Evolutionary conservation across 2,329 filamentous ascomycete species (phyloP).

Genomic region (Pseudopyrenochaeta lycopersici): DNA sequence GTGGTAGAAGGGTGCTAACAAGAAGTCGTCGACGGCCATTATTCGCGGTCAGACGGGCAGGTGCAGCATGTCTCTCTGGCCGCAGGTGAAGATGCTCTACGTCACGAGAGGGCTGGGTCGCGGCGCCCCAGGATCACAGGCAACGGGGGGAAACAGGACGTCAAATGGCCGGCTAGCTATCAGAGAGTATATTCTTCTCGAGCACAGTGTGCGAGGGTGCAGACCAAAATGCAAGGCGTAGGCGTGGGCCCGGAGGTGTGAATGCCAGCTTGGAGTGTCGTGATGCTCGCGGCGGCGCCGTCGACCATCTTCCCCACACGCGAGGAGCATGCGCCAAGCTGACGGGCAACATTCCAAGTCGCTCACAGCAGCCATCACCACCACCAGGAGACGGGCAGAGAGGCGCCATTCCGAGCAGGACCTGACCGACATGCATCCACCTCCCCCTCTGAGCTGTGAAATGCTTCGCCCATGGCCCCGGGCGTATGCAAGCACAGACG

Average conservation of each 20-base stretch:
- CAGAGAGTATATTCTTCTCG: not conserved
- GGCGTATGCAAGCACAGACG: constrained; percentile 23
- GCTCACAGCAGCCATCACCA: not conserved
- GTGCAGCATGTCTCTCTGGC: constrained; percentile 37
- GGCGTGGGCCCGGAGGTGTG: not conserved
- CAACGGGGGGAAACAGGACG: not conserved
- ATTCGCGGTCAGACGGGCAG: constrained; percentile 35
- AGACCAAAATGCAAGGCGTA: not conserved
- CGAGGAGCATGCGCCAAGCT: not conserved
- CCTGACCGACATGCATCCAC: not conserved
- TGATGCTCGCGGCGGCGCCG: not conserved
- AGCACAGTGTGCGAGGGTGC: not conserved
- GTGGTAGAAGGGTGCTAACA: constrained; percentile 26
- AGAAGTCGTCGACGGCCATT: constrained; percentile 52
- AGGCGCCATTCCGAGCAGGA: not conserved
- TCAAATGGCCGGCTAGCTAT: not conserved
- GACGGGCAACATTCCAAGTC: not conserved
- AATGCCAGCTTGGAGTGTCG: not conserved
- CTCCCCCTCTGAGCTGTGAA: not conserved
- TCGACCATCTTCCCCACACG: constrained; percentile 2
- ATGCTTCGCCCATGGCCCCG: constrained; percentile 3
- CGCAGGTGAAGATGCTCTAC: constrained; percentile 15
- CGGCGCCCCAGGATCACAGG: not conserved
- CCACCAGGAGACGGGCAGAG: not conserved
- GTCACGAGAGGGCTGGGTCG: constrained; percentile 16